These are phyloP conservation scores for Pythium scleroteichum DNA, from an alignment of 352 stramenopile genomes.

Conservation along the genomic window DNA sequence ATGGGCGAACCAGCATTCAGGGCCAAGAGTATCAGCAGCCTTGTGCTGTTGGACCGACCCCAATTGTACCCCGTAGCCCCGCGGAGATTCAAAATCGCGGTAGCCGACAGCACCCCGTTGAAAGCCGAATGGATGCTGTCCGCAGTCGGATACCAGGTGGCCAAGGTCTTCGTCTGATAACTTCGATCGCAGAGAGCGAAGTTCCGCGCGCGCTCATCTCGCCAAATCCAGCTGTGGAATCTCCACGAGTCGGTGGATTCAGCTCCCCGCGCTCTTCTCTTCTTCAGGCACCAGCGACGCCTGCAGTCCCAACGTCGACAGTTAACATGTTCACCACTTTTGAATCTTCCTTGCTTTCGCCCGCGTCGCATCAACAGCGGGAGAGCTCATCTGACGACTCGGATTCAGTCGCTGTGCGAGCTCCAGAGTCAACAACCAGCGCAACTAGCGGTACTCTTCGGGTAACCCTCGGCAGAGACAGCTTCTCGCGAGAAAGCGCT, in stretches of 20 bases:
- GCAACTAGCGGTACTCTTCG: conserved; percentile 57
- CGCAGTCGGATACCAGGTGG: conserved; percentile 34
- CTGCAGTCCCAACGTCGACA: conserved; percentile 47
- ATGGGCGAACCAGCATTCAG: conserved; percentile 44
- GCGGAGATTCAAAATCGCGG: conserved; percentile 85
- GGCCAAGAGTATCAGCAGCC: conserved; percentile 80
- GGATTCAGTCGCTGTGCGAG: conserved; percentile 26
- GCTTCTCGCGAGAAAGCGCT: conserved; percentile 53
- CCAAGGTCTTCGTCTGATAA: conserved; percentile 80
- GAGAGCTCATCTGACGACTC: conserved; percentile 48
- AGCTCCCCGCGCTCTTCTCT: conserved; percentile 74
- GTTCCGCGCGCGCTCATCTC: conserved; percentile 81
- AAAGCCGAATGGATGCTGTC: conserved; percentile 24
- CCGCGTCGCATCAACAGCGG: conserved; percentile 81
- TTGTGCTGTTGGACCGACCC: conserved; percentile 24
- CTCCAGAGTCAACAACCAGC: conserved; percentile 35
- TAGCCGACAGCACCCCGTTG: conserved; percentile 30
- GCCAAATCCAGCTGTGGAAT: conserved; percentile 85
- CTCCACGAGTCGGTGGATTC: conserved; percentile 72
- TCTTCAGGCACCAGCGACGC: conserved; percentile 72
- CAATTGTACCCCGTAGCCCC: conserved; percentile 63
- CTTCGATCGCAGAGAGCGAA: conserved; percentile 78
- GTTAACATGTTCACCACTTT: conserved; percentile 54
- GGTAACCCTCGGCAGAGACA: conserved; percentile 76
- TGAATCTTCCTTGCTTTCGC: conserved; percentile 57